Evolutionary conservation across 2,329 filamentous ascomycete species (phyloP).

Genomic region (Botrytis byssoidea): DNA sequence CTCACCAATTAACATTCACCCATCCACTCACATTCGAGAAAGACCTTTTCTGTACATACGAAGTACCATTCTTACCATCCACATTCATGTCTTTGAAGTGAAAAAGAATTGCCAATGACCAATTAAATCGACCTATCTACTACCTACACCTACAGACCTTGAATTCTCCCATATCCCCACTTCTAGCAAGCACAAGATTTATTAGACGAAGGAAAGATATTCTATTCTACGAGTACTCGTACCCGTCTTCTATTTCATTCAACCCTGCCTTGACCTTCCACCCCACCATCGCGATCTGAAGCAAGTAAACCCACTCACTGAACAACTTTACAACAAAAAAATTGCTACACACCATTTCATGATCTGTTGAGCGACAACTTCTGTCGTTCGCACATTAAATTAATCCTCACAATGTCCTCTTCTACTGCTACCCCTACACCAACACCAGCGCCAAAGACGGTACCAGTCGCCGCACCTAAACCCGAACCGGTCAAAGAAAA

Average conservation of each 20-base stretch:
- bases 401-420: constrained; percentile 7
- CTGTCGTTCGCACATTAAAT: constrained; percentile 1
- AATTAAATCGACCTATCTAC: not conserved
- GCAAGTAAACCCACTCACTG: constrained; percentile 4
- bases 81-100: not conserved
- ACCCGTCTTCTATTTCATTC: not conserved
- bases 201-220: constrained; percentile 5
- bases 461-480: not conserved
- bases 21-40: not conserved
- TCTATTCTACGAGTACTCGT: not conserved
- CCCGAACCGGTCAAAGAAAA: constrained; percentile 11
- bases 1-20: not conserved
- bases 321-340: constrained; percentile 15
- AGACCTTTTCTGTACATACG: not conserved
- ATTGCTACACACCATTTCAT: not conserved
- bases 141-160: not conserved
- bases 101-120: not conserved
- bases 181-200: not conserved
- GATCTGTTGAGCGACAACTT: constrained; percentile 7
- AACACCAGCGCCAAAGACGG: not conserved
- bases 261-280: constrained; percentile 14
- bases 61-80: not conserved
- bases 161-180: not conserved
- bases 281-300: constrained; percentile 19
- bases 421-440: not conserved